These are phyloP conservation scores for Endogone sp. DNA, from an alignment of 192 early-diverging fungal species.

Conservation along the genomic window DNA sequence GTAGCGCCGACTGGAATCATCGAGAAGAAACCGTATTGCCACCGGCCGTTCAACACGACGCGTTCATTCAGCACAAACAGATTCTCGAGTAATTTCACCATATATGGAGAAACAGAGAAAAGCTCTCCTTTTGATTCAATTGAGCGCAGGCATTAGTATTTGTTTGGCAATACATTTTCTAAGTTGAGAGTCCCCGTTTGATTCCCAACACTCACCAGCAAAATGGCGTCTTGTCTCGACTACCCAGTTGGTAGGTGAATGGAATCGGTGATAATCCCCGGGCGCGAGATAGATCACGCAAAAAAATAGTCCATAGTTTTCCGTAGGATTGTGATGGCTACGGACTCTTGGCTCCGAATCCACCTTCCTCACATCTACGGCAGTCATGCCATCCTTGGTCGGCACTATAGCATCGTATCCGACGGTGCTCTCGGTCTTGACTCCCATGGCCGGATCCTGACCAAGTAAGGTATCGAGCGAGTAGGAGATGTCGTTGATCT, in stretches of 20 bases:
- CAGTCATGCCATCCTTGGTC: conserved; percentile 17
- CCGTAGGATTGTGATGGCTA: conserved; percentile 31
- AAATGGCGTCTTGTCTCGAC: conserved; percentile 88
- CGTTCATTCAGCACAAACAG: conserved; percentile 98
- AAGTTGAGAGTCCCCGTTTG: background rate
- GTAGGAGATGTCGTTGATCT: conserved; percentile 84
- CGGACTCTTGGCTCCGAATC: conserved; percentile 27
- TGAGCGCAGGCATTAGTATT: background rate
- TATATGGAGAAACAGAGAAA: conserved; percentile 90
- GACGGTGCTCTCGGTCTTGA: conserved; percentile 32
- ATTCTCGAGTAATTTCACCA: conserved; percentile 78
- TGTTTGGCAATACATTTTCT: background rate
- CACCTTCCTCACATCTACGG: conserved; percentile 14
- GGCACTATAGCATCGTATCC: conserved; percentile 35
- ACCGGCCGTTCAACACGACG: conserved; percentile 87
- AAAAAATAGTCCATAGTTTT: conserved; percentile 80
- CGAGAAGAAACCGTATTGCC: conserved; percentile 92
- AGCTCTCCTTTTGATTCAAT: conserved; percentile 72
- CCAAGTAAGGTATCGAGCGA: conserved; percentile 74
- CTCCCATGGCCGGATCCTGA: conserved; percentile 20
- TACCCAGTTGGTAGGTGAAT: conserved; percentile 94
- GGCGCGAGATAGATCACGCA: conserved; percentile 95
- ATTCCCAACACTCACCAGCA: conserved; percentile 50
- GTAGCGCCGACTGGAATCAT: conserved; percentile 98
- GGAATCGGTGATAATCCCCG: conserved; percentile 99